phyloP scores from a whole-genome alignment of 306 rosid species.

The Malus asiatica region DNA sequence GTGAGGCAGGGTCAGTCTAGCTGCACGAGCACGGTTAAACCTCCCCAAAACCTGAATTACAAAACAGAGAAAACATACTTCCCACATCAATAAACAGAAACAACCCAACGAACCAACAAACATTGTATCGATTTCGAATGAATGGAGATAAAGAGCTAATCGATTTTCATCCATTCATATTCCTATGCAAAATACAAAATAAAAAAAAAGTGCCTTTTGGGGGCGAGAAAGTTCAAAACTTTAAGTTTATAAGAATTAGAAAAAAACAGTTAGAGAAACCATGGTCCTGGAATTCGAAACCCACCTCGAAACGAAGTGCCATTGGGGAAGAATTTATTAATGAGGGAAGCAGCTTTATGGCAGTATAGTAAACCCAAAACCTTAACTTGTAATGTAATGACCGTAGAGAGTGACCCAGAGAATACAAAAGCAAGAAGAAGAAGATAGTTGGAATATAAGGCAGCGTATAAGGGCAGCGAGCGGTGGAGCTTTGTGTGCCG shows the following conservation, averaged over 20 bases:
- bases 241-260: neutral
- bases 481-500: neutral
- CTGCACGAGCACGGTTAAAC: constrained; percentile 93
- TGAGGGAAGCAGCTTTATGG: neutral
- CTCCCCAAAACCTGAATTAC: constrained; percentile 55
- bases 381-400: neutral
- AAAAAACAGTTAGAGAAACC: neutral
- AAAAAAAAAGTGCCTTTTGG: neutral
- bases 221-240: neutral
- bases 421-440: neutral
- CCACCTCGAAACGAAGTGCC: constrained; percentile 90
- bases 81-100: neutral
- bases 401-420: neutral
- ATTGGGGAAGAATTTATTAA: constrained; percentile 19
- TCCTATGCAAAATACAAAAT: neutral
- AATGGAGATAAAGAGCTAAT: neutral
- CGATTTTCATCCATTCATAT: neutral
- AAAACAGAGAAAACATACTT: neutral
- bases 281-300: neutral
- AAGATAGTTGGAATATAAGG: neutral
- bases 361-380: neutral
- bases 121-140: neutral
- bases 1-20: constrained; percentile 78
- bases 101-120: neutral
- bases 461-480: neutral